Evolutionary conservation across 495 filamentous ascomycete species (phyloP).

Genomic region (Penicillium ucsense): DNA sequence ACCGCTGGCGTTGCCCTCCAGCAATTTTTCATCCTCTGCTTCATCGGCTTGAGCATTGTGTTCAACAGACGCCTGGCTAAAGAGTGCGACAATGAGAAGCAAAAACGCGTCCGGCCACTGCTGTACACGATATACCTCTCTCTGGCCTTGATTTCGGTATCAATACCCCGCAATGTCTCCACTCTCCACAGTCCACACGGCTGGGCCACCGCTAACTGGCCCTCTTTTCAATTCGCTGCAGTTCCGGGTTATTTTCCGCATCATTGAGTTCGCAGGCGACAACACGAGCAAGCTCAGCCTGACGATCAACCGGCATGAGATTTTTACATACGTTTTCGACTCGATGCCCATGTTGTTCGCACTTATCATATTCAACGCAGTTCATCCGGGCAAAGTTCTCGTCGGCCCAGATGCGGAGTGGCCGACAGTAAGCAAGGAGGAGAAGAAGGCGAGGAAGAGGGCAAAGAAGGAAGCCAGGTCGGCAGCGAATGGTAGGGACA

Average conservation of each 20-base stretch:
- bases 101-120: too few species aligned
- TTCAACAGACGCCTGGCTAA: conserved; percentile 40
- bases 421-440: too few species aligned
- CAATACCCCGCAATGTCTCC: too few species aligned
- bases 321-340: not conserved
- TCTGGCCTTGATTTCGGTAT: not conserved
- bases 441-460: too few species aligned
- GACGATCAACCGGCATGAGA: not conserved
- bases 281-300: not conserved
- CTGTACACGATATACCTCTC: not conserved
- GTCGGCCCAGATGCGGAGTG: not conserved
- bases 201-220: too few species aligned
- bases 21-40: conserved; percentile 44
- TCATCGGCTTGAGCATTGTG: conserved; percentile 31
- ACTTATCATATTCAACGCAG: not conserved
- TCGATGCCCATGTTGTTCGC: not conserved
- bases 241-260: not conserved
- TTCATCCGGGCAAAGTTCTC: not conserved
- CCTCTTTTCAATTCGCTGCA: too few species aligned
- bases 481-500: too few species aligned
- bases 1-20: conserved; percentile 49
- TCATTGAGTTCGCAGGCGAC: not conserved
- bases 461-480: too few species aligned
- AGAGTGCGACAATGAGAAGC: too few species aligned
- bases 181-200: too few species aligned